Evolutionary conservation across 106 monocot species (phyloP), one percentile per base, ranked within the genome.

Genomic region (Apostasia ramifera): DNA sequence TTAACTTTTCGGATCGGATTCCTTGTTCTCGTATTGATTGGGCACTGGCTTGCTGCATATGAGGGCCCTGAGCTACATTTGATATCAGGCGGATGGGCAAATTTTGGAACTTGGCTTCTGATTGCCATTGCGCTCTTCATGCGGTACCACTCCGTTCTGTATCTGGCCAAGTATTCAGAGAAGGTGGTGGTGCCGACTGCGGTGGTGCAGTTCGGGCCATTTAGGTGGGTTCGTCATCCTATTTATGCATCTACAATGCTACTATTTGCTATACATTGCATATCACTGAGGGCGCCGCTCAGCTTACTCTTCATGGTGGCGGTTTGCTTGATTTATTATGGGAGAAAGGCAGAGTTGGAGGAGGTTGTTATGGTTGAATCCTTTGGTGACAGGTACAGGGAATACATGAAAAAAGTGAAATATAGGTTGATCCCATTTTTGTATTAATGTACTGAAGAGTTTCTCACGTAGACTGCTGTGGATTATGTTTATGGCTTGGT

Each of bases 161-260:
- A 87, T 57, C 66, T 88, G 42, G 73, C 77, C 0, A 92, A 85
- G 60, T 92, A 92, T 58, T 87, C 84, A 6, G 87, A 88, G 76
- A 92, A 87, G 74, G 80, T 92, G 59, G 71, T 49, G 26, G 84
- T 73, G 60, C 91, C 91, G 2, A 77, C 57, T 6, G 73, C 74
- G 0, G 91, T 92, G 14, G 91, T 88, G 56, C 87, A 83, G 75
- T 92, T 92, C 51, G 91, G 91, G 3, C 91, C 91, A 1, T 92
- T 82, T 68, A 44, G 91, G 68, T 91, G 82, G 81, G 84, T 88
- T 66, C 77, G 91, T 41, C 87, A 92, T 43, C 91, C 91, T 0
- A 76, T 92, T 12, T 92, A 92, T 70, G 84, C 85, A 2, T 88
- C 91, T 7, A 81, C 76, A 2, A 85, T 92, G 80, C 71, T 88